phyloP scores from a whole-genome alignment of 2,329 filamentous ascomycete genomes.

The Colletotrichum sp. region DNA sequence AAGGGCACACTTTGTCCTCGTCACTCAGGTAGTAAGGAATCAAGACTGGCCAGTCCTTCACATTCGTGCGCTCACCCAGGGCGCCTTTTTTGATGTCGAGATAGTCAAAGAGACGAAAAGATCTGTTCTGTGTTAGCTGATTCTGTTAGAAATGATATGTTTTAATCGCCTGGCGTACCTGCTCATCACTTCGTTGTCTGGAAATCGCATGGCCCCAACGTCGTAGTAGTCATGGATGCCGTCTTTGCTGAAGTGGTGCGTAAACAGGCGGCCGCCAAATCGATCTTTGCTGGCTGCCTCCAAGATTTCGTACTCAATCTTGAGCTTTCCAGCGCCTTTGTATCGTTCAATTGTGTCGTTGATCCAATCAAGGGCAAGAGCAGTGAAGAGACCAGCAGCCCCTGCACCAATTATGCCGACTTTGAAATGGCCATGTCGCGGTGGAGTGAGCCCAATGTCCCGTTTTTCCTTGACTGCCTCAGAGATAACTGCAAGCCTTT shows the following conservation, averaged over 20 bases:
- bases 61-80: not conserved
- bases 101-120: not conserved
- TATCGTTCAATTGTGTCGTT: slow-evolving; percentile 27
- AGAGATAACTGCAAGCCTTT: no score
- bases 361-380: slow-evolving; percentile 34
- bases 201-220: slow-evolving; percentile 45
- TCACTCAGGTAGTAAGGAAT: not conserved
- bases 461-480: no score
- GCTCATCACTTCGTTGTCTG: slow-evolving; percentile 34
- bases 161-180: not conserved
- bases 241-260: slow-evolving; percentile 33
- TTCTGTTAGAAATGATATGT: no score
- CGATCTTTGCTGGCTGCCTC: slow-evolving; percentile 31
- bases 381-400: slow-evolving; percentile 38
- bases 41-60: not conserved
- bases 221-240: slow-evolving; percentile 42
- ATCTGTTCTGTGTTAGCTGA: not conserved
- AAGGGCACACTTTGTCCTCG: not conserved
- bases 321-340: slow-evolving; percentile 27
- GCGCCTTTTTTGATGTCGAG: not conserved
- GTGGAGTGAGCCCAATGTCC: no score
- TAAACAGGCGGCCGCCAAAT: slow-evolving; percentile 39
- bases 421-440: not conserved
- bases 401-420: slow-evolving; percentile 42
- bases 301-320: slow-evolving; percentile 36